Evolutionary conservation across 2,329 filamentous ascomycete species (phyloP).

Genomic region (Alternaria tenuissima): DNA sequence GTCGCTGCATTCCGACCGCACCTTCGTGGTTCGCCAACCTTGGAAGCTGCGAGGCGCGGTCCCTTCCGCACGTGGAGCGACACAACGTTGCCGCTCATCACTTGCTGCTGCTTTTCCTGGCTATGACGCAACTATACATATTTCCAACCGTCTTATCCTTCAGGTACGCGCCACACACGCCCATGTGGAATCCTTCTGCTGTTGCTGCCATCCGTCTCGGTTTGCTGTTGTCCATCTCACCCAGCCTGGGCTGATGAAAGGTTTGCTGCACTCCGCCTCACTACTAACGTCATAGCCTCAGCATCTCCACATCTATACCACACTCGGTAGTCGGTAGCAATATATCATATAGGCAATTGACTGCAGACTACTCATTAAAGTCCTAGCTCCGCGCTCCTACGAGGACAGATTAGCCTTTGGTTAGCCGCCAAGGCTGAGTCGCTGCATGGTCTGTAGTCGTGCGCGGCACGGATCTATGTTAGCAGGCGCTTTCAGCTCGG

Average conservation of each 20-base stretch:
- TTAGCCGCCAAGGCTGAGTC: constrained; percentile 14
- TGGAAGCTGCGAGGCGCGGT: constrained; percentile 1
- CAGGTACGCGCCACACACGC: background rate
- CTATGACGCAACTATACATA: constrained; percentile 2
- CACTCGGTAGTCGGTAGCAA: background rate
- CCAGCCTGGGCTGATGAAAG: constrained; percentile 10
- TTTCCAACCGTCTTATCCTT: background rate
- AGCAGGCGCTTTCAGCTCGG: background rate
- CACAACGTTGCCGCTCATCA: background rate
- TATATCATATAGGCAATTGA: background rate
- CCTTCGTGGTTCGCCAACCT: background rate
- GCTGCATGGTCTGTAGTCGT: background rate
- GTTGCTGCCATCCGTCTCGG: background rate
- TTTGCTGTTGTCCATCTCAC: background rate
- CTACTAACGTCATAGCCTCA: constrained; percentile 11
- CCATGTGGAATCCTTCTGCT: background rate
- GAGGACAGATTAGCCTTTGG: background rate
- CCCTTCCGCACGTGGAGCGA: constrained; percentile 11
- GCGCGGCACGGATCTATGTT: background rate
- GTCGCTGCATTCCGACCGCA: background rate
- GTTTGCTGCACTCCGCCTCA: constrained; percentile 7
- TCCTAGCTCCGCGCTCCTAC: background rate
- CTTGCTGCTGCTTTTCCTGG: background rate
- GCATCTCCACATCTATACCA: constrained; percentile 1
- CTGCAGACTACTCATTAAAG: background rate